Conservation (phyloP, 139 green algal species). For the Volvox reticuliferus region DNA sequence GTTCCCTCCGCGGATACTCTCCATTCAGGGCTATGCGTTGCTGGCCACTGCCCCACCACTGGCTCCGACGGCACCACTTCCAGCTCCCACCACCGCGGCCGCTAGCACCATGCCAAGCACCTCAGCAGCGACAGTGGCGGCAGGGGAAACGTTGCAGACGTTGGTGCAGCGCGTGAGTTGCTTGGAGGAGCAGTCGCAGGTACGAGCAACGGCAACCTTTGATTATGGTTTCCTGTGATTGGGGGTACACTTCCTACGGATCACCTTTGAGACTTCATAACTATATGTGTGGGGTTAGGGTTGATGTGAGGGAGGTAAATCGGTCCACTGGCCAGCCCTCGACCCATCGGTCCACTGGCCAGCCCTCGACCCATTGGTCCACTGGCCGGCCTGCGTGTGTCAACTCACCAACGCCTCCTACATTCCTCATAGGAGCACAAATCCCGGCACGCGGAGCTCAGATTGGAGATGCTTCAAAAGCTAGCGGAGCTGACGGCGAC, state of each 20-base stretch:
- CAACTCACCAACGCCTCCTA: too few relatives aligned
- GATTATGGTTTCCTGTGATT: too few relatives aligned
- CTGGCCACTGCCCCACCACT: not conserved
- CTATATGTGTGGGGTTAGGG: too few relatives aligned
- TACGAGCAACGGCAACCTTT: not conserved
- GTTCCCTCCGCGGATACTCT: too few relatives aligned
- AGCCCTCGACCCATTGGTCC: not conserved
- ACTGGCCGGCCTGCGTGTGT: too few relatives aligned
- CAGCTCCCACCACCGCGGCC: not conserved
- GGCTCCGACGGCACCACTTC: not conserved
- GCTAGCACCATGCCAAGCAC: not conserved
- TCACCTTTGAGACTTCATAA: too few relatives aligned
- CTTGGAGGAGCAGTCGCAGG: constrained; percentile 5
- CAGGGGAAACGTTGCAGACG: not conserved
- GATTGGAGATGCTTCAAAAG: not conserved
- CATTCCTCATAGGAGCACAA: constrained; percentile 5
- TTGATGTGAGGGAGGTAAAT: too few relatives aligned
- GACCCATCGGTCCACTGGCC: not conserved
- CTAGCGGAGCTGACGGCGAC: not conserved
- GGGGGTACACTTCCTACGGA: too few relatives aligned
- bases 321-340: too few relatives aligned
- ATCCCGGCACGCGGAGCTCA: not conserved
- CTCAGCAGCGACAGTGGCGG: not conserved
- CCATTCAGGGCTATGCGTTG: too few relatives aligned
- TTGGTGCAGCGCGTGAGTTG: not conserved